Evolutionary conservation across 106 monocot species (phyloP).

Genomic region (Amphibolis antarctica): DNA sequence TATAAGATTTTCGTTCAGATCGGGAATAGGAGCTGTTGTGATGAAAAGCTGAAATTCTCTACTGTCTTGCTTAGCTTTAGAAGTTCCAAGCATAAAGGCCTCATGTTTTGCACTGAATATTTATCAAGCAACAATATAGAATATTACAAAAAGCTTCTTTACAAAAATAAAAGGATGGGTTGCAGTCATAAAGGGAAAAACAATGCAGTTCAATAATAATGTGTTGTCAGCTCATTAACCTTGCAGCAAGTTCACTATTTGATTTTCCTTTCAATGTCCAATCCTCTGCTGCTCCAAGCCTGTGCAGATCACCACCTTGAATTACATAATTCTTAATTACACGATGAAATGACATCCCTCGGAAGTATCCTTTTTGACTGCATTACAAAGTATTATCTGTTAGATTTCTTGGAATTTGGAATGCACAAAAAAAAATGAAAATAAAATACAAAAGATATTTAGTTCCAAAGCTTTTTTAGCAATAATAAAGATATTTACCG

Average conservation of each 20-base stretch:
- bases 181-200: background rate
- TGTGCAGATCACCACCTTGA: constrained; percentile 69
- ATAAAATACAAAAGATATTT: background rate
- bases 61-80: constrained; percentile 37
- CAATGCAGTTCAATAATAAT: background rate
- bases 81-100: constrained; percentile 96
- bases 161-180: background rate
- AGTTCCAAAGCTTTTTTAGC: no score
- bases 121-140: background rate
- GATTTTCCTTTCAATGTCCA: constrained; percentile 78
- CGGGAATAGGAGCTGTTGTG: constrained; percentile 88
- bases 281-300: constrained; percentile 53
- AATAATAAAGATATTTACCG: no score
- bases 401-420: background rate
- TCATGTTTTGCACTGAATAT: constrained; percentile 81
- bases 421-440: background rate
- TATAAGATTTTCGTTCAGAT: constrained; percentile 78
- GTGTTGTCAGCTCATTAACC: constrained; percentile 21
- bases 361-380: constrained; percentile 87
- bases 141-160: background rate
- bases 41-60: constrained; percentile 92
- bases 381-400: constrained; percentile 7
- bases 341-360: constrained; percentile 75
- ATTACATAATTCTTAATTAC: constrained; percentile 93
- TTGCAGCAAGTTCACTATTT: constrained; percentile 36